Percentiles rank a stretch among this genome's conserved stretches.
These are phyloP conservation scores for Diaporthe helianthi DNA, from an alignment of 2,329 filamentous ascomycete species.

Conservation along the genomic window DNA sequence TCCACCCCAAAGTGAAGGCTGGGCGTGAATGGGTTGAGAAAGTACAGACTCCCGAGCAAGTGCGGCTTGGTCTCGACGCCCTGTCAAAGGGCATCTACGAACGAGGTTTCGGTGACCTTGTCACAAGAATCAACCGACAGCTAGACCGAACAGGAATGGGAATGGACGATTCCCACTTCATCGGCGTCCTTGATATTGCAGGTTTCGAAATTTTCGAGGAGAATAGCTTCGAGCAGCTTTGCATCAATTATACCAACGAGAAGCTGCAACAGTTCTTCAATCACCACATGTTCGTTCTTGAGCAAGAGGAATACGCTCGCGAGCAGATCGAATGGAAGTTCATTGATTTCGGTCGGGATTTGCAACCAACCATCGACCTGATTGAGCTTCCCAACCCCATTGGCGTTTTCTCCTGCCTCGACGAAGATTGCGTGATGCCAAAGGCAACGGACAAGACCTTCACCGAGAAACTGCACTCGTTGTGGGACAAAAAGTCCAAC, in stretches of 20 bases:
- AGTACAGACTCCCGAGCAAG: conserved; percentile 96
- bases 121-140: conserved; percentile 88
- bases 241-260: conserved; percentile 99
- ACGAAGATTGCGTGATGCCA: conserved; percentile 98
- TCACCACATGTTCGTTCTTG: conserved; percentile 99
- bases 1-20: conserved; percentile 94
- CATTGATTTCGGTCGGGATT: conserved; percentile 96
- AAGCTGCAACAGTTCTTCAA: conserved; percentile 99
- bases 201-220: conserved; percentile 98
- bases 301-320: conserved; percentile 96
- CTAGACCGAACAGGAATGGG: conserved; percentile 85
- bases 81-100: conserved; percentile 98
- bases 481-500: conserved; percentile 95
- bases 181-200: conserved; percentile 97
- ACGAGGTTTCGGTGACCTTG: conserved; percentile 90
- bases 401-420: conserved; percentile 96
- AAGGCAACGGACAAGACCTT: conserved; percentile 97
- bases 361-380: conserved; percentile 96
- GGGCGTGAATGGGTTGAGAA: conserved; percentile 99
- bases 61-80: conserved; percentile 86
- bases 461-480: conserved; percentile 93
- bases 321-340: conserved; percentile 99
- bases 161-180: conserved; percentile 90
- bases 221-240: conserved; percentile 98
- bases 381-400: conserved; percentile 97